Evolutionary conservation across 495 filamentous ascomycete genomes (phyloP).

Genomic region (Aspergillus coremiiformis): DNA sequence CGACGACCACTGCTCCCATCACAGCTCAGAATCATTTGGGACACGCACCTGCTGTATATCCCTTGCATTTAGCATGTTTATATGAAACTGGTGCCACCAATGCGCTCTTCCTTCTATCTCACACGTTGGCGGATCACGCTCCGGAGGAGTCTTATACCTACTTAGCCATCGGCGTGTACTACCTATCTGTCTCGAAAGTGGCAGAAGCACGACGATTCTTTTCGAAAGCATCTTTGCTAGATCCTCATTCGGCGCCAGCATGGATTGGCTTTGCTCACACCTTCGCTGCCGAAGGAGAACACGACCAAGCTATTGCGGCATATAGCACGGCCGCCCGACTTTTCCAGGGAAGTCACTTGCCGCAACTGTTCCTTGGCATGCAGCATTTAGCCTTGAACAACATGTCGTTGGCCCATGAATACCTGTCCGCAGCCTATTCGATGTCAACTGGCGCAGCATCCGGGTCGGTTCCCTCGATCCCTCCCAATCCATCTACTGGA

Average conservation of each 20-base stretch:
- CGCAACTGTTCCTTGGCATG: slow-evolving; percentile 96
- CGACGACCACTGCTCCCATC: slow-evolving; percentile 13
- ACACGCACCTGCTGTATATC: slow-evolving; percentile 84
- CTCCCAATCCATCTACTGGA: slow-evolving; percentile 46
- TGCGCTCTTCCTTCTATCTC: slow-evolving; percentile 84
- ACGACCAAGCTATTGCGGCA: slow-evolving; percentile 96
- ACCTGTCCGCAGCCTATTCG: slow-evolving; percentile 77
- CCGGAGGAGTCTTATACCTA: slow-evolving; percentile 87
- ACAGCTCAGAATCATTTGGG: slow-evolving; percentile 52
- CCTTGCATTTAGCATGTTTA: slow-evolving; percentile 85
- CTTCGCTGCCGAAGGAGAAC: slow-evolving; percentile 99
- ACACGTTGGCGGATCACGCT: slow-evolving; percentile 86
- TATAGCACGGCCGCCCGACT: slow-evolving; percentile 93
- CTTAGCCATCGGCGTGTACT: slow-evolving; percentile 93
- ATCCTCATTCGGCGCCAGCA: slow-evolving; percentile 93
- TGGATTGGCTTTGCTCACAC: slow-evolving; percentile 99
- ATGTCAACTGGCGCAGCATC: slow-evolving; percentile 54
- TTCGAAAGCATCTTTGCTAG: slow-evolving; percentile 92
- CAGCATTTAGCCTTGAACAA: slow-evolving; percentile 95
- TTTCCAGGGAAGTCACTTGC: slow-evolving; percentile 95
- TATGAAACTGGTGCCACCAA: slow-evolving; percentile 84
- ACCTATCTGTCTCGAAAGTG: slow-evolving; percentile 80
- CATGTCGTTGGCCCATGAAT: slow-evolving; percentile 91
- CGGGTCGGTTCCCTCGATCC: slow-evolving; percentile 22
- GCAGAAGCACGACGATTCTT: slow-evolving; percentile 93